Percentiles rank a stretch among this genome's conserved stretches.
These are phyloP conservation scores for Ceratobasidium sp. DNA, from an alignment of 1,284 basidiomycete species.

Conservation along the genomic window DNA sequence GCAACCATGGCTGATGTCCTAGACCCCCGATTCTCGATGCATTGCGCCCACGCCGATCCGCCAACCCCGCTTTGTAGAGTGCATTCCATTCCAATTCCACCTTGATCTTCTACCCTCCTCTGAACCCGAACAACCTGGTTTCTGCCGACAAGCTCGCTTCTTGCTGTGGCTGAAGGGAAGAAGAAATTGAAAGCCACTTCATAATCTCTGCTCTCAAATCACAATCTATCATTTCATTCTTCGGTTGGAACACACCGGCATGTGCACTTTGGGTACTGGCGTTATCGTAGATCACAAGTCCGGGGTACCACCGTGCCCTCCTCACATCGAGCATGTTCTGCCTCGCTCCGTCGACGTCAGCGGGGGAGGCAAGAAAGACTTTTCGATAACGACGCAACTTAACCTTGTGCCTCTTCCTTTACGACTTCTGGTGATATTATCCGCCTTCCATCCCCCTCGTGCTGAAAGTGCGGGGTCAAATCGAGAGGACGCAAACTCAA, in stretches of 20 bases:
- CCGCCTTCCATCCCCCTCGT: neutral
- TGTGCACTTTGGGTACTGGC: neutral
- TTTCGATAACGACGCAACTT: neutral
- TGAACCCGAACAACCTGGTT: neutral
- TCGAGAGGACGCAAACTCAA: neutral
- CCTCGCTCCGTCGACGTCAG: constrained; percentile 10
- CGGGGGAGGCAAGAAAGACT: neutral
- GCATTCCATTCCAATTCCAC: neutral
- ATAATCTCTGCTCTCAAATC: neutral
- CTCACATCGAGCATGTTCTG: constrained; percentile 3
- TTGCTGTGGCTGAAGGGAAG: constrained; percentile 6
- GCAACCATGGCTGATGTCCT: neutral
- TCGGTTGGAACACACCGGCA: neutral
- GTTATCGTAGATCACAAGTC: neutral
- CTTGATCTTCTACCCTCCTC: neutral
- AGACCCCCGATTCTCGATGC: neutral
- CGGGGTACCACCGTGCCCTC: neutral
- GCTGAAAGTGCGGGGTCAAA: neutral
- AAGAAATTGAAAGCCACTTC: neutral
- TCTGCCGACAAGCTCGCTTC: neutral
- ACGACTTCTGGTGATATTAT: neutral
- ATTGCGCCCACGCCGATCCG: constrained; percentile 4
- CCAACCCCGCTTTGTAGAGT: neutral
- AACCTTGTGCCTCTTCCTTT: neutral
- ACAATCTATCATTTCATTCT: constrained; percentile 19